Evolutionary conservation across 176 grass and related monocot species (phyloP).

Genomic region (Cymbopogon citratus): DNA sequence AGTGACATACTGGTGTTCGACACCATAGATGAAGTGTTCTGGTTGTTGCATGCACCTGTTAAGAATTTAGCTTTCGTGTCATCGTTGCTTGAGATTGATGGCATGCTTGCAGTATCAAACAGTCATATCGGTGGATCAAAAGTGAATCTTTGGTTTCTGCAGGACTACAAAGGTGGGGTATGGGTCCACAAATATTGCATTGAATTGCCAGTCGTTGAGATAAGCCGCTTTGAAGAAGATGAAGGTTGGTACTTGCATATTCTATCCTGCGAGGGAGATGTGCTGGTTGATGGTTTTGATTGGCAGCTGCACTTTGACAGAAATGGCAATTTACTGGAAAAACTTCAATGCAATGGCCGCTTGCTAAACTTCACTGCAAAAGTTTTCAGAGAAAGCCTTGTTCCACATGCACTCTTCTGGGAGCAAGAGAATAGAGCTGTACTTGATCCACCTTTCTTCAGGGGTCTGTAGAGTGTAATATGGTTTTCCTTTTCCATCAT

Average conservation of each 20-base stretch:
- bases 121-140: not conserved
- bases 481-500: not conserved
- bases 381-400: constrained; percentile 18
- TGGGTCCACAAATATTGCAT: constrained; percentile 22
- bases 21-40: constrained; percentile 14
- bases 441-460: constrained; percentile 15
- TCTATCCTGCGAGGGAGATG: constrained; percentile 22
- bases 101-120: constrained; percentile 6
- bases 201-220: constrained; percentile 20
- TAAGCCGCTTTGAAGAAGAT: not conserved
- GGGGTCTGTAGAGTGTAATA: not conserved
- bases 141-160: constrained; percentile 30
- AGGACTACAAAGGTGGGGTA: not conserved
- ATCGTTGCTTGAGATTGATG: constrained; percentile 23
- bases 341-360: constrained; percentile 8
- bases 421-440: not conserved
- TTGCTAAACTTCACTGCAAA: not conserved
- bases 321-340: constrained; percentile 26
- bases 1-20: too few relatives aligned
- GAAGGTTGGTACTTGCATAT: not conserved
- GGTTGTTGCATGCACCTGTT: not conserved
- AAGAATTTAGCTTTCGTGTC: not conserved
- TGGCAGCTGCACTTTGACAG: constrained; percentile 21
- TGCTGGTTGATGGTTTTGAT: not conserved
- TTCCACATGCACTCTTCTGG: not conserved